These are phyloP conservation scores for Exophiala aquamarina DNA, from an alignment of 2,329 filamentous ascomycete genomes.

Conservation along the genomic window DNA sequence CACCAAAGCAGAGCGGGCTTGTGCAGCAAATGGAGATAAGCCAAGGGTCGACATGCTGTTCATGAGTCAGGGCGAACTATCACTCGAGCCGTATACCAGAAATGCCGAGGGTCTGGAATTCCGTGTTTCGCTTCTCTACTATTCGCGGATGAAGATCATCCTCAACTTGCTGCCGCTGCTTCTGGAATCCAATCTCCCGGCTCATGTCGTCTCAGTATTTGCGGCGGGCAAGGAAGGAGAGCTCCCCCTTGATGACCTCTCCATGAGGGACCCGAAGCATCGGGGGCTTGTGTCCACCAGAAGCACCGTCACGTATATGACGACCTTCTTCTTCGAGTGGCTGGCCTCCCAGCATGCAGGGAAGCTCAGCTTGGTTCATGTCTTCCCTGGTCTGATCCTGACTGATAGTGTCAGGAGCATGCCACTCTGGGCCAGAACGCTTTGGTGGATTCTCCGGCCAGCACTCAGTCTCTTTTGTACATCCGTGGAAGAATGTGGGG, in stretches of 20 bases:
- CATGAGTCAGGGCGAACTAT: conserved; percentile 51
- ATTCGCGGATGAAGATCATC: conserved; percentile 12
- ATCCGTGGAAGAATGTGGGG: conserved; percentile 31
- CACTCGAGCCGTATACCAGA: background rate
- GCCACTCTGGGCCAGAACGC: conserved; percentile 33
- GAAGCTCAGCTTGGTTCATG: conserved; percentile 31
- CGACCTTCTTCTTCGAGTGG: conserved; percentile 34
- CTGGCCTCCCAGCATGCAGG: conserved; percentile 29
- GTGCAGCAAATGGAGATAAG: background rate
- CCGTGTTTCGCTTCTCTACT: conserved; percentile 12
- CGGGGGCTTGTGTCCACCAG: background rate
- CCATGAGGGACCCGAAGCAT: conserved; percentile 7
- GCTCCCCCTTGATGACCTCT: conserved; percentile 8
- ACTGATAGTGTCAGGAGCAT: conserved; percentile 31
- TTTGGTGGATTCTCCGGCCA: conserved; percentile 31
- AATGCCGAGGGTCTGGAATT: conserved; percentile 13
- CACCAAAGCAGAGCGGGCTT: conserved; percentile 46
- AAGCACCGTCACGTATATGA: conserved; percentile 16
- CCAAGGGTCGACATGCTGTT: conserved; percentile 54
- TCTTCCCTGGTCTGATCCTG: conserved; percentile 37
- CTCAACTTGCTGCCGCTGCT: conserved; percentile 10
- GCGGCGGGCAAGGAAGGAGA: conserved; percentile 10
- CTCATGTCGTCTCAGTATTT: conserved; percentile 10
- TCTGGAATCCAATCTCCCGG: conserved; percentile 2
- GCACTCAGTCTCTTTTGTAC: conserved; percentile 30